Evolutionary conservation across 2,329 filamentous ascomycete species (phyloP).

Genomic region (Xylariaceae sp.): DNA sequence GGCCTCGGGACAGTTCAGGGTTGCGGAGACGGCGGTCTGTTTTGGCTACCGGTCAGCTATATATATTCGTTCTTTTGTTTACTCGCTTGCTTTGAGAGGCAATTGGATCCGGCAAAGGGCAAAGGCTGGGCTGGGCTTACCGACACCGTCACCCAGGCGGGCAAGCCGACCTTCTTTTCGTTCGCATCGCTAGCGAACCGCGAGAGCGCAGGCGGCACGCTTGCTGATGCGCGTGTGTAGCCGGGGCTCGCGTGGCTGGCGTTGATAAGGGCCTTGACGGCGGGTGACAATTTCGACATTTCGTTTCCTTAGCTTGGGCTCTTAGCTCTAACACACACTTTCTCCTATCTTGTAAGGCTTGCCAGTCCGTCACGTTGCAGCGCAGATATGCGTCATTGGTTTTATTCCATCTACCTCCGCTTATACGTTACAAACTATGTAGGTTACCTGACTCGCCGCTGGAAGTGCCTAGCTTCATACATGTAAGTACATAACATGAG

Average conservation of each 20-base stretch:
- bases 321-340: no score
- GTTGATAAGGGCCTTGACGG: constrained; percentile 75
- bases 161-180: constrained; percentile 48
- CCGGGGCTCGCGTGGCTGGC: constrained; percentile 68
- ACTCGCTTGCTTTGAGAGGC: not conserved
- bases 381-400: constrained; percentile 7
- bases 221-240: constrained; percentile 63
- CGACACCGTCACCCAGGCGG: constrained; percentile 40
- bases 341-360: no score
- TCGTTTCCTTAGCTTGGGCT: not conserved
- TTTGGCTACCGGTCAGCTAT: constrained; percentile 1
- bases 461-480: no score
- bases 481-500: no score
- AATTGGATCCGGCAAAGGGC: not conserved
- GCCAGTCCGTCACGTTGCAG: no score
- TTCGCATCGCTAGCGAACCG: constrained; percentile 65
- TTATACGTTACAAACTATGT: not conserved
- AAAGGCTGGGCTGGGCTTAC: constrained; percentile 25
- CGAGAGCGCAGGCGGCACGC: constrained; percentile 66
- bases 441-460: not conserved
- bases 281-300: constrained; percentile 74
- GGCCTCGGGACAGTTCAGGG: constrained; percentile 81
- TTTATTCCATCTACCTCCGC: constrained; percentile 2
- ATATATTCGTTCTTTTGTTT: constrained; percentile 1
- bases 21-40: constrained; percentile 80